Percentiles rank a stretch among this genome's conserved stretches.
Evolutionary conservation across 345 rosid genomes (phyloP).

Genomic region (Acer campestre): DNA sequence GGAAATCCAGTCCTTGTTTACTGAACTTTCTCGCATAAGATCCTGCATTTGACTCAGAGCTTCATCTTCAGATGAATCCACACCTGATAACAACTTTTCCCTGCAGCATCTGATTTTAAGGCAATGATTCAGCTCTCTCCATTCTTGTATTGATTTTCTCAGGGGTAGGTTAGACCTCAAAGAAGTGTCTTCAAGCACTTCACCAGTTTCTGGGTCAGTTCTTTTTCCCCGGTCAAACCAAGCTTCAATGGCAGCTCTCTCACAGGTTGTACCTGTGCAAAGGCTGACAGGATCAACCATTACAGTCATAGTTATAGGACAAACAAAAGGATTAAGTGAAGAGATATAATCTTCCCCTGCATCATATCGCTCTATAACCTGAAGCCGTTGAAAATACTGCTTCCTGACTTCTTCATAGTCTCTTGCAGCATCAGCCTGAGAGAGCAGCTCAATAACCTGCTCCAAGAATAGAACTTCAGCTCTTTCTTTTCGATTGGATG

Average conservation of each 20-base stretch:
- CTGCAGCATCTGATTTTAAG: conserved; percentile 58
- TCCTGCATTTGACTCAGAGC: conserved; percentile 60
- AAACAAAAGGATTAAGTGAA: conserved; percentile 55
- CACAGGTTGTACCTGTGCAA: conserved; percentile 74
- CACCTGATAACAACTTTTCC: conserved; percentile 46
- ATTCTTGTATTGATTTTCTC: conserved; percentile 69
- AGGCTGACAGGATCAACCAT: conserved; percentile 79
- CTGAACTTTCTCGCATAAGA: conserved; percentile 57
- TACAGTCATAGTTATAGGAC: conserved; percentile 43
- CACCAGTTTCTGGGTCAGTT: conserved; percentile 63
- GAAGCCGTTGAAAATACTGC: conserved; percentile 53
- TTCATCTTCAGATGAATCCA: conserved; percentile 39
- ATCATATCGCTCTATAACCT: conserved; percentile 49
- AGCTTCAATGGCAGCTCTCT: conserved; percentile 61
- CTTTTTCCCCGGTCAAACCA: conserved; percentile 48
- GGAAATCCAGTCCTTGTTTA: conserved; percentile 70
- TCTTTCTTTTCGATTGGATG: conserved; percentile 57
- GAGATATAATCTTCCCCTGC: conserved; percentile 47
- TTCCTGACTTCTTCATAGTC: conserved; percentile 53
- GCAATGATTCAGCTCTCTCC: conserved; percentile 74
- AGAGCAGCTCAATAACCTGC: conserved; percentile 74
- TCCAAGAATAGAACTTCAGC: conserved; percentile 66
- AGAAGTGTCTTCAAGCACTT: conserved; percentile 53
- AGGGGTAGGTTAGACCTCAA: conserved; percentile 62
- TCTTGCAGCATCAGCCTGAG: conserved; percentile 73